phyloP scores from a whole-genome alignment of 352 stramenopile genomes.

The Globisporangium canariense region DNA sequence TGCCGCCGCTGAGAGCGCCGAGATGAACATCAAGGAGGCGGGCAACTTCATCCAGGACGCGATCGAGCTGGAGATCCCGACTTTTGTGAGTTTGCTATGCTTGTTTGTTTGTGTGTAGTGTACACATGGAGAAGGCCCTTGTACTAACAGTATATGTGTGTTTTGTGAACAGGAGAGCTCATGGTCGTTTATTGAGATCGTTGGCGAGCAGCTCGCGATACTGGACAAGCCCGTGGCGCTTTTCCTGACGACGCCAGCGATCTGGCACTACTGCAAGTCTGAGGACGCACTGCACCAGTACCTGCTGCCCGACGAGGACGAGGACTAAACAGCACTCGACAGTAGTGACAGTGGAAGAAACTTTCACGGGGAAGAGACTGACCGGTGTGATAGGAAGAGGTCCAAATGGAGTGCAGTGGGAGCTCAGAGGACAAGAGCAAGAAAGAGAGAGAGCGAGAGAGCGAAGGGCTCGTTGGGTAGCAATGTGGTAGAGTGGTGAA shows the following conservation, averaged over 20 bases:
- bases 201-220: conserved; percentile 64
- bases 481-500: neutral
- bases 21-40: conserved; percentile 83
- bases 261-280: conserved; percentile 85
- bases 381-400: neutral
- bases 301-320: conserved; percentile 68
- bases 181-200: conserved; percentile 76
- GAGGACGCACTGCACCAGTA: conserved; percentile 79
- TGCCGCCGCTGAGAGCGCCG: conserved; percentile 61
- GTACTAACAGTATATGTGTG: neutral
- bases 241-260: conserved; percentile 61
- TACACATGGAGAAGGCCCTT: no score
- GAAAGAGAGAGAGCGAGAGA: conserved; percentile 2
- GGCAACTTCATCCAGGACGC: conserved; percentile 79
- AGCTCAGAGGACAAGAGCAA: neutral
- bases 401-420: neutral
- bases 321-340: conserved; percentile 25
- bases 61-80: conserved; percentile 71
- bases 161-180: conserved; percentile 54
- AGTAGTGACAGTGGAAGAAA: neutral
- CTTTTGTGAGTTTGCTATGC: conserved; percentile 5
- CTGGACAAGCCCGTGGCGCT: conserved; percentile 63
- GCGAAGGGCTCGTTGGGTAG: neutral
- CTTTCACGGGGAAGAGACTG: neutral
- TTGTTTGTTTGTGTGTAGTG: neutral